Percentiles rank a stretch among this genome's conserved stretches.
These are phyloP conservation scores for Knufia fluminis DNA, from an alignment of 2,329 filamentous ascomycete genomes.

Conservation along the genomic window DNA sequence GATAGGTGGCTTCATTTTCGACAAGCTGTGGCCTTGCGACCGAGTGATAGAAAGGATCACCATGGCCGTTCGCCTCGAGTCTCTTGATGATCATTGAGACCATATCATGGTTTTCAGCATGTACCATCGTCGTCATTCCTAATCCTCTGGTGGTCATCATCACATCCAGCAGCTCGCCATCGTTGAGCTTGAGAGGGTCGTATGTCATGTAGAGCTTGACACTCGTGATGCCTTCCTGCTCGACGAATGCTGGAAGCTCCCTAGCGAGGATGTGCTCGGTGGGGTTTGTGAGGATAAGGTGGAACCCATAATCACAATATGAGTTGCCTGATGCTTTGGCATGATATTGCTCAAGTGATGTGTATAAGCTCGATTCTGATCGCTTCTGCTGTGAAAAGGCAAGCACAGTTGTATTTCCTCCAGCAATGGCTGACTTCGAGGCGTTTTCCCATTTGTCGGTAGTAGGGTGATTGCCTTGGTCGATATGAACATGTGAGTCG, in stretches of 20 bases:
- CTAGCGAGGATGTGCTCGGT: conserved; percentile 27
- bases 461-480: conserved; percentile 28
- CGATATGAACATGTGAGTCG: conserved; percentile 42
- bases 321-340: conserved; percentile 35
- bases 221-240: conserved; percentile 34
- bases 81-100: conserved; percentile 27
- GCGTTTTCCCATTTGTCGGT: conserved; percentile 41
- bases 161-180: conserved; percentile 36
- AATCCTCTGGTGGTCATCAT: conserved; percentile 32
- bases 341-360: conserved; percentile 42
- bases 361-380: conserved; percentile 36
- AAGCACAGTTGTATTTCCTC: conserved; percentile 51
- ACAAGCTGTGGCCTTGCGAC: conserved; percentile 33
- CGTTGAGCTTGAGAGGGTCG: conserved; percentile 32
- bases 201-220: conserved; percentile 44
- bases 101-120: conserved; percentile 40
- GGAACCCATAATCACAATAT: conserved; percentile 49
- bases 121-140: conserved; percentile 40
- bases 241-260: conserved; percentile 32
- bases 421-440: conserved; percentile 47
- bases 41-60: conserved; percentile 33
- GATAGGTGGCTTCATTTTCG: conserved; percentile 39
- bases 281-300: conserved; percentile 34
- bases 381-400: conserved; percentile 48
- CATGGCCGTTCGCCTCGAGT: conserved; percentile 12